Evolutionary conservation across 2,329 filamentous ascomycete genomes (phyloP).

Genomic region (Fulvia fulva): DNA sequence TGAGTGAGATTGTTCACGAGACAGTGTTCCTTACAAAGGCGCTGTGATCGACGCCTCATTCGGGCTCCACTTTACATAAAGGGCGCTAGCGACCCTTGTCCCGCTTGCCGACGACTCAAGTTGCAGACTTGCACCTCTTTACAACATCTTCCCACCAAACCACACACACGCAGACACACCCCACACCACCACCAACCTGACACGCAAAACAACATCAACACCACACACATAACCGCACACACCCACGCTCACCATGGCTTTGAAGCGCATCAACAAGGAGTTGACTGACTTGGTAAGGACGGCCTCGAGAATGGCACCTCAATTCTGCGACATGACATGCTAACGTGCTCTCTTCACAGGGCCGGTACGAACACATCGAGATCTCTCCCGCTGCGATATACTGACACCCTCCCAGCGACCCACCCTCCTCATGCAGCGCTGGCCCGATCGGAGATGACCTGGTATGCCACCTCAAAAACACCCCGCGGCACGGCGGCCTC

Average conservation of each 20-base stretch:
- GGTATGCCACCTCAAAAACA: constrained; percentile 59
- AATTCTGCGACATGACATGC: neutral
- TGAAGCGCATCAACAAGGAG: constrained; percentile 80
- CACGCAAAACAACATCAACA: constrained; percentile 13
- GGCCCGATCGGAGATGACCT: constrained; percentile 95
- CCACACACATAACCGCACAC: constrained; percentile 21
- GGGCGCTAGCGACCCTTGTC: neutral
- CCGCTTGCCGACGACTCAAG: neutral
- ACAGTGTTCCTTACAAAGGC: neutral
- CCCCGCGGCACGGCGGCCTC: constrained; percentile 8
- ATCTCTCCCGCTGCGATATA: constrained; percentile 7
- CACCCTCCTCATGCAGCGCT: constrained; percentile 96
- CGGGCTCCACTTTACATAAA: neutral
- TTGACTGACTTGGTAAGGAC: neutral
- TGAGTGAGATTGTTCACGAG: neutral
- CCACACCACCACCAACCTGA: constrained; percentile 9
- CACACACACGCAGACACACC: constrained; percentile 13
- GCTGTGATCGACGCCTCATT: neutral
- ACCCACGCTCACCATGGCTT: constrained; percentile 59
- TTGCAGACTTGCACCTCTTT: neutral
- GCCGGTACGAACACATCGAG: constrained; percentile 57
- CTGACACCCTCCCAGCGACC: constrained; percentile 65
- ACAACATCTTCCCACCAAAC: constrained; percentile 2
- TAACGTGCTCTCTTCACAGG: constrained; percentile 33
- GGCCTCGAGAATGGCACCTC: neutral